Base-by-base conservation (phyloP, 2,329 filamentous ascomycete genomes). In the Neocucurbitaria cava region DNA sequence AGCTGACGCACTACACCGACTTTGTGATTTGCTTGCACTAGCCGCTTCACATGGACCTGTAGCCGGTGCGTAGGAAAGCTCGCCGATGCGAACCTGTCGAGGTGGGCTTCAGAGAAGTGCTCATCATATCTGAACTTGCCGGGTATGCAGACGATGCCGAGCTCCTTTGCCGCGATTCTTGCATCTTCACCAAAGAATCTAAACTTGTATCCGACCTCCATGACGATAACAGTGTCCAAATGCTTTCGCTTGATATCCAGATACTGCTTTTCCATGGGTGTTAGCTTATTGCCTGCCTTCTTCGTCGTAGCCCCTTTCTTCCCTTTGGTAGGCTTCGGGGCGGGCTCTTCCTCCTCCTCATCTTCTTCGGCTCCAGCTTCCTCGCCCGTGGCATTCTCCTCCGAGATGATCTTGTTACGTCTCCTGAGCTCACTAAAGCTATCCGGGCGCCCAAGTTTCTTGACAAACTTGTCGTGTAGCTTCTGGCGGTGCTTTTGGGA, bases 171-270 rank as follows among this genome's bases (percentile, higher is more conserved):
- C 4, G 94, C 95, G 49, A 87, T 85, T 48, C 92, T 86, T 8
- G 95, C 95, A 79, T 99, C 95, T 69, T 98, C 94, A 10, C 95
- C 95, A 71, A 96, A 96, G 79, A 99, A 96, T 30, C 90, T 88
- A 77, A 96, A 99, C 74, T 99, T 99, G 79, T 99, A 99, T 46
- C 95, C 95, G 8, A 98, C 95, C 74, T 99, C 94, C 47, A 98
- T 88, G 11, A 98, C 90, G 49, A 99, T 82, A 18, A 99, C 69
- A 0, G 94, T 95, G 71, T 98, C 95, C 79, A 92, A 84, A 72
- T 98, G 88, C 65, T 94, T 91, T 56, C 87, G 84, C 78, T 99
- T 99, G 75, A 99, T 96, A 17, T 96, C 93, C 5, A 99, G 83
- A 53, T 96, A 90, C 69, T 98, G 95, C 36, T 90, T 85, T 74